Base-by-base conservation (phyloP, 2,329 filamentous ascomycete species). In the Zymoseptoria pseudotritici region DNA sequence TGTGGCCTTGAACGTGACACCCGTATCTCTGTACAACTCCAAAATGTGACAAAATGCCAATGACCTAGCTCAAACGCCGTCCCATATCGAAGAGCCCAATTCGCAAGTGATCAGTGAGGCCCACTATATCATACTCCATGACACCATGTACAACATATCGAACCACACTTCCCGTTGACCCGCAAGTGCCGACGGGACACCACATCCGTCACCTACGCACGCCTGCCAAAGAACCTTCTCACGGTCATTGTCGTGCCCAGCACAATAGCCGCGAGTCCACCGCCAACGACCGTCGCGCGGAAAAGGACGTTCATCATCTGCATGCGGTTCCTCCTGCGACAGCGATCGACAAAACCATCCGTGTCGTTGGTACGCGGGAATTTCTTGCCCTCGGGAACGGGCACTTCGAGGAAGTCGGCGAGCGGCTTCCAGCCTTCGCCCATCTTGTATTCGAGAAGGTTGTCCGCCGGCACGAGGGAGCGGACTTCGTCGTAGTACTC, bases 271-370 rank as follows among this genome's bases (percentile, higher is more conserved):
- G 81, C 69, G 11, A 82, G 63, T 19, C 77, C 74, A 29, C 79
- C 76, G 21, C 79, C 78, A 57, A 81, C 76, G 11, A 80, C 78
- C 54, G 80, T 70, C 19, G 77, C 79, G 62, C 81, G 77, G 68
- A 82, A 74, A 55, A 79, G 74, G 46, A 78, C 78, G 66, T 83
- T 83, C 73, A 80, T 75, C 79, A 83, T 82, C 70, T 83, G 81
- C 67, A 78, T 79, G 63, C 79, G 75, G 72, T 83, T 83, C 53
- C 81, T 75, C 54, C 73, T 76, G 59, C 77, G 76, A 73, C 80
- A 83, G 65, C 80, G 77, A 66, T 79, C 78, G 65, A 82, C 80
- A 70, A 83, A 83, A 61, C 80, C 76, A 68, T 79, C 78, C 61
- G 80, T 80, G 70, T 82, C 79, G 67, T 82, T 82, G 50, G 78